A percentile compares a stretch with the other conserved stretches of the same genome.
Evolutionary conservation across 495 filamentous ascomycete species (phyloP).

Genomic region (Penicillium dipodomyicola): DNA sequence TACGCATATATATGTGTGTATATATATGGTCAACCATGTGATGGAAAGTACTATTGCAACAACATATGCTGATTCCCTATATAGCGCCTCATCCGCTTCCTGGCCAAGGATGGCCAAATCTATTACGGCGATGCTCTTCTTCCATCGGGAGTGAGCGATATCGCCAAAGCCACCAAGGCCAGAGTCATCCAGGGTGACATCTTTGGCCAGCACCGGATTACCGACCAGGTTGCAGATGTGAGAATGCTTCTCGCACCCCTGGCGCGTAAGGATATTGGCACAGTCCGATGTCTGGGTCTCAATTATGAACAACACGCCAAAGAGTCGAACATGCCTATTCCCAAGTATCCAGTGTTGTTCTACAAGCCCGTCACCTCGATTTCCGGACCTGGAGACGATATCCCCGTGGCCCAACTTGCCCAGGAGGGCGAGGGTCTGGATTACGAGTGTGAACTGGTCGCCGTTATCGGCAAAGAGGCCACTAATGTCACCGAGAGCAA

Average conservation of each 20-base stretch:
- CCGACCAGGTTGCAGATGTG: conserved; percentile 65
- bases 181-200: conserved; percentile 70
- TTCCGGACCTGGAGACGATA: conserved; percentile 64
- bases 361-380: conserved; percentile 79
- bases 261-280: conserved; percentile 63
- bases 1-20: neutral
- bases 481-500: conserved; percentile 61
- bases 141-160: conserved; percentile 62
- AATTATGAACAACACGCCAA: conserved; percentile 82
- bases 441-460: conserved; percentile 83
- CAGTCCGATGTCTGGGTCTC: conserved; percentile 75
- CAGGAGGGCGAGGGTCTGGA: conserved; percentile 64
- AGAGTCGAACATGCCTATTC: conserved; percentile 72
- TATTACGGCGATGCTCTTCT: conserved; percentile 87
- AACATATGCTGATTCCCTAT: conserved; percentile 4
- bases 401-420: conserved; percentile 61
- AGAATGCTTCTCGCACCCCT: conserved; percentile 68
- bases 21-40: neutral
- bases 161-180: conserved; percentile 64
- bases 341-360: conserved; percentile 76
- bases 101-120: conserved; percentile 68
- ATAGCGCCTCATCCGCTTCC: conserved; percentile 76
- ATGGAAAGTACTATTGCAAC: neutral
- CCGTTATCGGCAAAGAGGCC: conserved; percentile 71
- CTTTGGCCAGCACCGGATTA: conserved; percentile 68